phyloP scores from a whole-genome alignment of 495 filamentous ascomycete species.

The Tuber borchii region DNA sequence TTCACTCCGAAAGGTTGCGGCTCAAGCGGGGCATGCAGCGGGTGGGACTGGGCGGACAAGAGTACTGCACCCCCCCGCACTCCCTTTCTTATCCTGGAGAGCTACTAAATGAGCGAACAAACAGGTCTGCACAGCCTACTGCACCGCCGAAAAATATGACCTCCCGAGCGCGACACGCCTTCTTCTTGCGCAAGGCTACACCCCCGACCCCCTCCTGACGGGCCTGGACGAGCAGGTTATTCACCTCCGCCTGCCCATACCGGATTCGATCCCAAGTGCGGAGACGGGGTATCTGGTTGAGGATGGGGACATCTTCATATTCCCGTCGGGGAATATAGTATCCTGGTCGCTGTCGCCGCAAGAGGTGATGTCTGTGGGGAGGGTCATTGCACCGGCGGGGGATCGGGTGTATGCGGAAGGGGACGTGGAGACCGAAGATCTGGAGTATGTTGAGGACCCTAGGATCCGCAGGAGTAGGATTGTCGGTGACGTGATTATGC shows the following conservation, averaged over 20 bases:
- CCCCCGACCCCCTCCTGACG: constrained; percentile 28
- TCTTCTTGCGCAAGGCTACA: constrained; percentile 25
- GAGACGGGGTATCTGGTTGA: constrained; percentile 41
- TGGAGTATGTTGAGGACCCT: constrained; percentile 77
- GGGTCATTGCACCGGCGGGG: constrained; percentile 66
- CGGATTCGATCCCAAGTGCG: background rate
- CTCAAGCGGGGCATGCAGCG: constrained; percentile 23
- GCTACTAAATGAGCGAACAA: background rate
- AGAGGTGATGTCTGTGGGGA: constrained; percentile 65
- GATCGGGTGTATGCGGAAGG: constrained; percentile 60
- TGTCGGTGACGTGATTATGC: constrained; percentile 78
- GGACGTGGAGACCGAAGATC: constrained; percentile 73
- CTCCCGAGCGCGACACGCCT: constrained; percentile 24
- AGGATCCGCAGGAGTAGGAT: constrained; percentile 69
- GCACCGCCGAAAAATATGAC: constrained; percentile 40
- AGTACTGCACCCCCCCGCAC: constrained; percentile 7
- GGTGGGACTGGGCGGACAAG: constrained; percentile 14
- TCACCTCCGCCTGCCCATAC: constrained; percentile 28
- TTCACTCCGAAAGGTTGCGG: constrained; percentile 31
- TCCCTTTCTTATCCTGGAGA: background rate
- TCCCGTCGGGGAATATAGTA: constrained; percentile 92
- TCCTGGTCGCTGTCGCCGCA: constrained; percentile 75
- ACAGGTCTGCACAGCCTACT: constrained; percentile 39
- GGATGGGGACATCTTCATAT: constrained; percentile 85
- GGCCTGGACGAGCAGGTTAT: constrained; percentile 37